phyloP scores from a whole-genome alignment of 2,329 filamentous ascomycete species.

The Trichoderma hamatum region DNA sequence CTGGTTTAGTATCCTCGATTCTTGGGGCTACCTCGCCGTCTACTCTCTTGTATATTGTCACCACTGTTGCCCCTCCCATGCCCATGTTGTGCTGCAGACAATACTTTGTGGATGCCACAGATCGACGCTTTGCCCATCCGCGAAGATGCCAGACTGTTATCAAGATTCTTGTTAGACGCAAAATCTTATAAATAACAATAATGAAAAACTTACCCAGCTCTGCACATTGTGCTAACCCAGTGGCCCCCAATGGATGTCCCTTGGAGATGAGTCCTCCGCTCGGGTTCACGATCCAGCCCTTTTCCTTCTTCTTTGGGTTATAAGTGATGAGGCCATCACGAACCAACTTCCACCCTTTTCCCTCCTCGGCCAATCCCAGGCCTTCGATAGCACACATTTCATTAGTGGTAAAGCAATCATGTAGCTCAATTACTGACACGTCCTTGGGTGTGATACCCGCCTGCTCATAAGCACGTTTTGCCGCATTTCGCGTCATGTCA shows the following conservation, averaged over 20 bases:
- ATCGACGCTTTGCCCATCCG: slow-evolving; percentile 3
- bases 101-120: slow-evolving; percentile 1
- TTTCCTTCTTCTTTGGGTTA: not conserved
- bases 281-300: slow-evolving; percentile 13
- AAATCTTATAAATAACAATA: not conserved
- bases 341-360: not conserved
- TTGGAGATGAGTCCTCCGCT: slow-evolving; percentile 9
- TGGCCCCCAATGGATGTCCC: not conserved
- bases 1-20: not conserved
- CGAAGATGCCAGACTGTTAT: not conserved
- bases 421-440: not conserved
- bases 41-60: slow-evolving; percentile 14
- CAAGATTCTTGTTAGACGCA: not conserved
- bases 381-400: slow-evolving; percentile 7
- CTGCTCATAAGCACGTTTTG: slow-evolving; percentile 1
- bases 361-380: not conserved
- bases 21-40: not conserved
- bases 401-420: slow-evolving; percentile 8
- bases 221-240: slow-evolving; percentile 3
- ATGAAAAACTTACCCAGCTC: not conserved
- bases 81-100: slow-evolving; percentile 15
- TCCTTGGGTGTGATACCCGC: slow-evolving; percentile 10
- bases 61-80: slow-evolving; percentile 8
- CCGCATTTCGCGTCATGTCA: not conserved
- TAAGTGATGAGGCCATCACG: slow-evolving; percentile 1